Evolutionary conservation across 345 rosid genomes (phyloP), one percentile per base, ranked within the genome.

Genomic region (Firmiana major): DNA sequence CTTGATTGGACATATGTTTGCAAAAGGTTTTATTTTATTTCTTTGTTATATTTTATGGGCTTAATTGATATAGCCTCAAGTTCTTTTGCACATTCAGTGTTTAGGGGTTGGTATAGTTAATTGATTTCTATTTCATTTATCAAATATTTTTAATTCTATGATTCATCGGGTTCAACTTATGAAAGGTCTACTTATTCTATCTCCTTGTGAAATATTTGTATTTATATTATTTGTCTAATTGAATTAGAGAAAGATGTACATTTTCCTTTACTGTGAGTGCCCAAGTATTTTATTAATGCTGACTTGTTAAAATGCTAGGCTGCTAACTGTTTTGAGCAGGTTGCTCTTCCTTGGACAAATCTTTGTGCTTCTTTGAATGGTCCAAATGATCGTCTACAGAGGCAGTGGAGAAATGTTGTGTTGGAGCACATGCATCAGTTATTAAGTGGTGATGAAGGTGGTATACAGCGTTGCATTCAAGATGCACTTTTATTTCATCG

Each of bases 371-470:
- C 76, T 54, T 26, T 72, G 36, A 69, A 74, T 86, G 79, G 69
- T 71, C 34, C 83, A 57, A 57, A 75, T 63, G 77, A 60, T 69
- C 57, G 17, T 78, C 76, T 81, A 63, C 84, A 72, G 48, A 79
- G 79, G 68, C 71, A 78, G 62, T 83, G 84, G 66, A 86, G 90
- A 79, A 83, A 76, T 60, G 75, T 84, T 80, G 75, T 91, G 45
- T 81, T 90, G 76, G 83, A 85, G 78, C 80, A 78, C 73, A 79
- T 88, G 78, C 82, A 71, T 81, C 85, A 78, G 77, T 88, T 89
- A 45, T 66, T 87, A 59, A 79, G 57, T 66, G 84, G 81, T 67
- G 87, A 82, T 15, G 84, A 83, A 21, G 86, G 88, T 65, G 90
- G 91, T 66, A 64, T 92, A 60, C 77, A 72, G 62, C 57, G 79